Percentiles rank a stretch among this genome's conserved stretches.
Evolutionary conservation across 2,329 filamentous ascomycete genomes (phyloP).

Genomic region (Aureobasidium sp.): DNA sequence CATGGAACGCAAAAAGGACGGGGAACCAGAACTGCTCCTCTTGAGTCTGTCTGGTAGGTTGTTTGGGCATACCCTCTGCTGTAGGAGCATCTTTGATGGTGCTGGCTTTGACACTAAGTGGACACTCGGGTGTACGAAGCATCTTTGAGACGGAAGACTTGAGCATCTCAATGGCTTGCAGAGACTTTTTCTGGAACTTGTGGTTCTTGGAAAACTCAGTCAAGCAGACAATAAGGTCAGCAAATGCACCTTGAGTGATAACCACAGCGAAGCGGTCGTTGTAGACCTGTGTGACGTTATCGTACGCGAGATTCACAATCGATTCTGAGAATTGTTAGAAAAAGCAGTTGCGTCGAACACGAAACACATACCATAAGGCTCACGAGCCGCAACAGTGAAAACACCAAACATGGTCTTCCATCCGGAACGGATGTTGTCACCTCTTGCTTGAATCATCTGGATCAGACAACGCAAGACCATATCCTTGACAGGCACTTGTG

Average conservation of each 20-base stretch:
- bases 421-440: constrained; percentile 92
- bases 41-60: constrained; percentile 72
- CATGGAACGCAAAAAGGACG: constrained; percentile 95
- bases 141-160: constrained; percentile 92
- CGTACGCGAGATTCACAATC: constrained; percentile 94
- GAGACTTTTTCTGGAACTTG: constrained; percentile 95
- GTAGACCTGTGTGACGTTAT: constrained; percentile 94
- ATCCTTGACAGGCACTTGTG: constrained; percentile 87
- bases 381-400: constrained; percentile 89
- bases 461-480: constrained; percentile 94
- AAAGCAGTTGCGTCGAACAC: background rate
- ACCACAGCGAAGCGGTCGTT: constrained; percentile 92
- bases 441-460: constrained; percentile 97
- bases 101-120: constrained; percentile 62
- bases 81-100: constrained; percentile 43
- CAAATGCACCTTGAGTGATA: constrained; percentile 92
- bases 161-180: constrained; percentile 90
- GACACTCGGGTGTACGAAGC: constrained; percentile 92
- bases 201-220: constrained; percentile 99
- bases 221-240: constrained; percentile 89
- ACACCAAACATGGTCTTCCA: constrained; percentile 99
- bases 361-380: constrained; percentile 62
- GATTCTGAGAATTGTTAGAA: constrained; percentile 53
- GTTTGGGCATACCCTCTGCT: constrained; percentile 49
- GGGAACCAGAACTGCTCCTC: constrained; percentile 99